A percentile compares a stretch with the other conserved stretches of the same genome.
phyloP scores from a whole-genome alignment of 331 rosid genomes.

The Cydonia oblonga region DNA sequence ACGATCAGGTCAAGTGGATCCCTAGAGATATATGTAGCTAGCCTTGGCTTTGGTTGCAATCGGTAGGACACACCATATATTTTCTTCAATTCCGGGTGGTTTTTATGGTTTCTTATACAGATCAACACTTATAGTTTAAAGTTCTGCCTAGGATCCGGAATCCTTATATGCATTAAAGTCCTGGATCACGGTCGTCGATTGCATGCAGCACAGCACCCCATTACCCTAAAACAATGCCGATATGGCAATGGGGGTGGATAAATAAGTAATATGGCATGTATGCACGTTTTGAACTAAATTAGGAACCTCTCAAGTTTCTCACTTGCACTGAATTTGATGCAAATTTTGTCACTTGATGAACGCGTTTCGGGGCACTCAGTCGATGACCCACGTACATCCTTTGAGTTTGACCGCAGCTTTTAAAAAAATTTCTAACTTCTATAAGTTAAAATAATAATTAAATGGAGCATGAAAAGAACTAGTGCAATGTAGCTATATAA shows the following conservation, averaged over 20 bases:
- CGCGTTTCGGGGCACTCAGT: conserved; percentile 36
- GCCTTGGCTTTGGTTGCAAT: background rate
- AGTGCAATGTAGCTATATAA: background rate
- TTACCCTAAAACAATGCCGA: conserved; percentile 16
- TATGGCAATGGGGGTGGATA: conserved; percentile 4
- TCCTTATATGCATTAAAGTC: conserved; percentile 17
- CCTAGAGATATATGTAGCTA: background rate
- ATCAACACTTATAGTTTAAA: background rate
- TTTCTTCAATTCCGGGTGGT: background rate
- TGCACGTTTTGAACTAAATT: conserved; percentile 22
- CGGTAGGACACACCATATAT: background rate
- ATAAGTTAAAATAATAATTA: too few species aligned
- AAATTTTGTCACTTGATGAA: conserved; percentile 38
- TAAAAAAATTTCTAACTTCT: background rate
- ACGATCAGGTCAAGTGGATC: background rate
- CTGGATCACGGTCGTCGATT: conserved; percentile 14
- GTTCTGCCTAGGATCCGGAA: conserved; percentile 51
- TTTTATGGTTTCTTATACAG: background rate
- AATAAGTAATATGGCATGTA: conserved; percentile 11
- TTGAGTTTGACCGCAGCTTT: background rate
- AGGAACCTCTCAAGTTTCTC: conserved; percentile 26
- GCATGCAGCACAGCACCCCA: conserved; percentile 13
- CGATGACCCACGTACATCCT: background rate
- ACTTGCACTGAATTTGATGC: conserved; percentile 63
- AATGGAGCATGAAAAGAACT: background rate